These are phyloP conservation scores for Hsuehochloa calcarea DNA, from an alignment of 176 grass and related monocot species.

Conservation along the genomic window DNA sequence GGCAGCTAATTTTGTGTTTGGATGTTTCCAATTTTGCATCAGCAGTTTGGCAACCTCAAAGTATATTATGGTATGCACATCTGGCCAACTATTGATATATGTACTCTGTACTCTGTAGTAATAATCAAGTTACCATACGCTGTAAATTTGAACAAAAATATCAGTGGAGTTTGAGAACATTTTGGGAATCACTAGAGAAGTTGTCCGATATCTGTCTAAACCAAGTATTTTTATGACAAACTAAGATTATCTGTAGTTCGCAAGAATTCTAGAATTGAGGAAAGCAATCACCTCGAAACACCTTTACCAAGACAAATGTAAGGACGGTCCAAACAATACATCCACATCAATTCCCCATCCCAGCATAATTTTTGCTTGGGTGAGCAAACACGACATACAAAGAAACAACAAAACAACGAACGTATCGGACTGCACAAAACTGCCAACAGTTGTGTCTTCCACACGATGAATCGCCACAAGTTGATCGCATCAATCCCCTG, in stretches of 20 bases:
- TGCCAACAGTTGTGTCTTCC: constrained; percentile 26
- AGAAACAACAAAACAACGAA: neutral
- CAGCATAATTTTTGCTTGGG: constrained; percentile 24
- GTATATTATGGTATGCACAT: neutral
- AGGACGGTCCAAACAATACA: constrained; percentile 33
- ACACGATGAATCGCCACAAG: neutral
- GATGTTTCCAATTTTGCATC: too few species aligned
- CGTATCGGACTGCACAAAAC: constrained; percentile 38
- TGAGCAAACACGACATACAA: constrained; percentile 21
- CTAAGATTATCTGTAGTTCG: neutral
- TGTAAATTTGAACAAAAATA: neutral
- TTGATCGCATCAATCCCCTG: neutral
- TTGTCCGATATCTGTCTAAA: neutral
- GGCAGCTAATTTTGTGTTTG: too few species aligned
- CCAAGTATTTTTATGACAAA: too few species aligned
- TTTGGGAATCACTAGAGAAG: neutral
- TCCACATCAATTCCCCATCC: constrained; percentile 17
- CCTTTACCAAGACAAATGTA: constrained; percentile 34
- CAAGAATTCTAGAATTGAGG: neutral
- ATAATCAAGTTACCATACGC: neutral
- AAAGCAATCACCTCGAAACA: constrained; percentile 7
- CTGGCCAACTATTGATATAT: neutral
- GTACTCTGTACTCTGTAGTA: too few species aligned
- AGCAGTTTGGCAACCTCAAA: neutral
- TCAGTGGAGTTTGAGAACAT: neutral